Conservation (phyloP, 1,284 basidiomycete species). For the Microbotryum scabiosae region DNA sequence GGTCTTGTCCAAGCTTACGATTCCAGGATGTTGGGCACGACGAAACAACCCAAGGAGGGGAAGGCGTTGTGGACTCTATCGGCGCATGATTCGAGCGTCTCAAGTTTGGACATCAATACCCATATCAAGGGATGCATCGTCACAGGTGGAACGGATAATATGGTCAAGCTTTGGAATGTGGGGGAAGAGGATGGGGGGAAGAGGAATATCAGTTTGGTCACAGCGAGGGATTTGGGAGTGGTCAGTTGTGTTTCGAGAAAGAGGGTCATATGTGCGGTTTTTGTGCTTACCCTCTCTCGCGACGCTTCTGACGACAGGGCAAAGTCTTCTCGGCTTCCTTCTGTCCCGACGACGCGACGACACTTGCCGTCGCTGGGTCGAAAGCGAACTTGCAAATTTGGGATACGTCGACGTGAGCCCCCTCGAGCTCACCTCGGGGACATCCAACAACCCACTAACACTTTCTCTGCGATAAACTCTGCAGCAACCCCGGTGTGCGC, state of each 20-base stretch:
- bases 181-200: slow-evolving; percentile 49
- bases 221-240: slow-evolving; percentile 82
- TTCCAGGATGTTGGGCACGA: slow-evolving; percentile 64
- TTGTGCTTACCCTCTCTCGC: not conserved
- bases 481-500: slow-evolving; percentile 38
- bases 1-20: slow-evolving; percentile 88
- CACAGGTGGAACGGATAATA: slow-evolving; percentile 87
- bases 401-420: slow-evolving; percentile 49
- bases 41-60: slow-evolving; percentile 37
- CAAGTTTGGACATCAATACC: slow-evolving; percentile 81
- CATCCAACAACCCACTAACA: not conserved
- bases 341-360: slow-evolving; percentile 90
- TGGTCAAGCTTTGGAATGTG: slow-evolving; percentile 87
- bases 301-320: slow-evolving; percentile 50
- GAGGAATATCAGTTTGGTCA: slow-evolving; percentile 75
- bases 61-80: slow-evolving; percentile 71
- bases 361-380: slow-evolving; percentile 85
- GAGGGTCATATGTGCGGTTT: not conserved
- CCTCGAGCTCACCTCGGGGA: not conserved
- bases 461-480: not conserved
- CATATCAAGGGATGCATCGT: slow-evolving; percentile 83
- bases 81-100: slow-evolving; percentile 92
- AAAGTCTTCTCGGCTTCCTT: slow-evolving; percentile 87
- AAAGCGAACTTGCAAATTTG: slow-evolving; percentile 89
- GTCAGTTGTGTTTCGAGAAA: slow-evolving; percentile 48